Base-by-base conservation (phyloP, 73 alveolate genomes). In the Paramecium sonneborni region DNA sequence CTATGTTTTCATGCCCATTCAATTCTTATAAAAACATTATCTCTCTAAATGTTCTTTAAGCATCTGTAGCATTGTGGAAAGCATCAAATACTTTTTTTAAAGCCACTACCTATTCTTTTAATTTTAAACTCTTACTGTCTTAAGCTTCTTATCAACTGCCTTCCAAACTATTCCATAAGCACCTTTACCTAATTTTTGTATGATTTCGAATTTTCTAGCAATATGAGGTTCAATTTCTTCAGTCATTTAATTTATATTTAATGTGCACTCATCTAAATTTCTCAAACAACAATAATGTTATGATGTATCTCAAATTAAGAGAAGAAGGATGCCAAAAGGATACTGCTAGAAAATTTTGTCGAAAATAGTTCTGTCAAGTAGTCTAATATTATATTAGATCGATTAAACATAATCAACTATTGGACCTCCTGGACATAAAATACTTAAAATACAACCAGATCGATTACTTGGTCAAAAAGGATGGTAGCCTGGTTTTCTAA, bases 161-260 rank as follows among this genome's bases (percentile, higher is more conserved):
- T 97, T 97, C 97, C 98, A 97, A 26, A 97, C 99, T 21, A 97
- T 93, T 26, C 99, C 99, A 92, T 97, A 97, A 9, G 99, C 99
- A 8, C 99, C 99, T 85, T 96, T 93, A 20, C 99, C 99, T 72
- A 97, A 82, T 92, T 96, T 96, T 48, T 96, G 92, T 28, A 96
- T 93, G 38, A 96, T 95, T 76, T 96, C 98, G 85, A 95, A 96
- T 57, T 96, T 96, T 84, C 97, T 96, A 68, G 96, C 92, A 84
- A 95, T 95, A 67, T 95, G 97, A 43, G 97, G 95, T 52, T 95
- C 98, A 32, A 96, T 96, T 67, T 96, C 98, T 74, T 96, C 98
- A 82, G 95, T 95, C 98, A 95, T 95, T 69, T 74, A 2, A 38
- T 30, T 35, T 74, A 30, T 79, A 30, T 30, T 39, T 24, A 41